Conservation (phyloP, 352 stramenopile species). For the Aphanomyces invadans region DNA sequence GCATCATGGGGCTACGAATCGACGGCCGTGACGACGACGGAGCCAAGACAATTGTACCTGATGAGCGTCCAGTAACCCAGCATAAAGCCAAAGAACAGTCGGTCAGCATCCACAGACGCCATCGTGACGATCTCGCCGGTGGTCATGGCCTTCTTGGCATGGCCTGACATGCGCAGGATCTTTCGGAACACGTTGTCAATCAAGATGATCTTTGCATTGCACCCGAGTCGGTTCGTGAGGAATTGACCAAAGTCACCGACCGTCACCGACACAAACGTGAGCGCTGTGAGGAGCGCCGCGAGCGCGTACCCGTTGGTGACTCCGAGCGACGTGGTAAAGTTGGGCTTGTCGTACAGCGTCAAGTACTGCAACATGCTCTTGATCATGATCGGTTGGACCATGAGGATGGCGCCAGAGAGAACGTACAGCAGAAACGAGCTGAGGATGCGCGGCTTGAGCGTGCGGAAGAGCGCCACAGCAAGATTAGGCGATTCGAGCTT, state of each 20-base stretch:
- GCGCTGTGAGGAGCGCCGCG: slow-evolving; percentile 31
- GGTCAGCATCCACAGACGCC: slow-evolving; percentile 39
- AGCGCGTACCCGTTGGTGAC: slow-evolving; percentile 44
- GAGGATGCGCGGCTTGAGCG: slow-evolving; percentile 36
- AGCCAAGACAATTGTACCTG: not conserved
- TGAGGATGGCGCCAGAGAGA: slow-evolving; percentile 31
- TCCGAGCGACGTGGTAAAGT: slow-evolving; percentile 30
- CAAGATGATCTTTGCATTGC: slow-evolving; percentile 45
- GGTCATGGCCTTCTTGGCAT: slow-evolving; percentile 40
- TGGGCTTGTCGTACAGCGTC: slow-evolving; percentile 11
- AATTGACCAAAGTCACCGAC: slow-evolving; percentile 44
- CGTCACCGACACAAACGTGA: slow-evolving; percentile 41
- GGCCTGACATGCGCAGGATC: slow-evolving; percentile 38
- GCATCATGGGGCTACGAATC: slow-evolving; percentile 32
- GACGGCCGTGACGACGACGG: not conserved
- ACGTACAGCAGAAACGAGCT: slow-evolving; percentile 33
- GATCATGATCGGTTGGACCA: slow-evolving; percentile 48
- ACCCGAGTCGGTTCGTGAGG: slow-evolving; percentile 35
- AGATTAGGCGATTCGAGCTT: slow-evolving; percentile 29
- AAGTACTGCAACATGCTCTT: slow-evolving; percentile 46
- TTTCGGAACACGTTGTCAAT: slow-evolving; percentile 59
- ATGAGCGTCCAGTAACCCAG: slow-evolving; percentile 41
- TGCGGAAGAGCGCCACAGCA: slow-evolving; percentile 37
- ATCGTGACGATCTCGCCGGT: slow-evolving; percentile 40
- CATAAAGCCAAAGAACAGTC: slow-evolving; percentile 41